These are phyloP conservation scores for Aspergillus fumigatiaffinis DNA, from an alignment of 2,329 filamentous ascomycete genomes.

Conservation along the genomic window DNA sequence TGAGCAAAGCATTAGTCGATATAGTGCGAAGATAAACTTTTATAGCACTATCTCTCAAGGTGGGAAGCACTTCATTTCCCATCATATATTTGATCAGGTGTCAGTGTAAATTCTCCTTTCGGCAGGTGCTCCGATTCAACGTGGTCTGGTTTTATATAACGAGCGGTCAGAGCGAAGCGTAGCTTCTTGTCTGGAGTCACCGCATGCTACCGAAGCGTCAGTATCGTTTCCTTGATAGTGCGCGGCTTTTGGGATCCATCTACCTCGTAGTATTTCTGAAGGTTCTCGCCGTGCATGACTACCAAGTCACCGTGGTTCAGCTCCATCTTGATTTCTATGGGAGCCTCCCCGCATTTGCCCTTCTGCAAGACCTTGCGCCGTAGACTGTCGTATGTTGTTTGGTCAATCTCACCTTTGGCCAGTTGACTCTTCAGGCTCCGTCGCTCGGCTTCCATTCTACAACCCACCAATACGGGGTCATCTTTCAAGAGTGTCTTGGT, in stretches of 20 bases:
- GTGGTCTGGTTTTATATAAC: conserved; percentile 28
- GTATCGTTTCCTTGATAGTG: neutral
- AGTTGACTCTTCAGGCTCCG: conserved; percentile 19
- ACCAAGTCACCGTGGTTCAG: conserved; percentile 56
- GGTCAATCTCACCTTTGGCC: conserved; percentile 15
- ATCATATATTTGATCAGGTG: conserved; percentile 25
- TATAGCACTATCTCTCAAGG: neutral
- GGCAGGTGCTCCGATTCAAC: conserved; percentile 17
- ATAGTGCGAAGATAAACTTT: neutral
- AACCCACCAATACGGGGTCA: conserved; percentile 32
- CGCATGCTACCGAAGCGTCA: conserved; percentile 21
- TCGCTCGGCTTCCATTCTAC: conserved; percentile 22
- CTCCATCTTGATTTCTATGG: conserved; percentile 40
- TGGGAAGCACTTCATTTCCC: conserved; percentile 18
- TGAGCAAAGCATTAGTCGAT: neutral
- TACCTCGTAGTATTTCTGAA: conserved; percentile 55
- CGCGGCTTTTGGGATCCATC: neutral
- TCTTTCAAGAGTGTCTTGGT: conserved; percentile 15
- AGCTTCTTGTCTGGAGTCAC: conserved; percentile 29
- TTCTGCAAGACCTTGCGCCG: conserved; percentile 26
- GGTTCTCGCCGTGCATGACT: conserved; percentile 52
- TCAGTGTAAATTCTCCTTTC: conserved; percentile 27
- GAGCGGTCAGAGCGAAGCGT: conserved; percentile 35
- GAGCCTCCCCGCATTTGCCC: conserved; percentile 21
- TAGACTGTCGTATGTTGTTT: conserved; percentile 17